Evolutionary conservation across 768 basidiomycete genomes (phyloP).

Genomic region (Panaeolus papilionaceus): DNA sequence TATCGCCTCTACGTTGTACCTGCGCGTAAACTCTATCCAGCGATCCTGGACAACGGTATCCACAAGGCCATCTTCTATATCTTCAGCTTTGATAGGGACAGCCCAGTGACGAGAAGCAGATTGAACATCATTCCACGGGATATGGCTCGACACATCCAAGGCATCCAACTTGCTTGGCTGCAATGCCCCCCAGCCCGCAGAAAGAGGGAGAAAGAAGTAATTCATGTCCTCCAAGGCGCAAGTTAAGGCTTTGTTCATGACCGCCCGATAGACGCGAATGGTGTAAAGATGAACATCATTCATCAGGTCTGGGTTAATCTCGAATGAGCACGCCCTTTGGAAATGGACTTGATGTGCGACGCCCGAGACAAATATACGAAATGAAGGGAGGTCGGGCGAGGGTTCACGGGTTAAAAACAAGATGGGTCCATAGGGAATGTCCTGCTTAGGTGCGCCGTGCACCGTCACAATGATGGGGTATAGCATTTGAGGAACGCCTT

Average conservation of each 20-base stretch:
- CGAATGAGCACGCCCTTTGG: slow-evolving; percentile 54
- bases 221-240: slow-evolving; percentile 59
- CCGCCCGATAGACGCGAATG: slow-evolving; percentile 60
- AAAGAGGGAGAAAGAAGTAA: slow-evolving; percentile 74
- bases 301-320: slow-evolving; percentile 51
- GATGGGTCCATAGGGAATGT: slow-evolving; percentile 59
- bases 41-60: slow-evolving; percentile 82
- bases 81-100: slow-evolving; percentile 47
- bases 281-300: slow-evolving; percentile 66
- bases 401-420: slow-evolving; percentile 71
- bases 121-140: slow-evolving; percentile 70
- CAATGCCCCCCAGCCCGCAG: slow-evolving; percentile 41
- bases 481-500: slow-evolving; percentile 39
- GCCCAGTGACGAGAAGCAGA: slow-evolving; percentile 60
- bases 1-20: slow-evolving; percentile 63
- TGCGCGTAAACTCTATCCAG: slow-evolving; percentile 74
- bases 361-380: slow-evolving; percentile 68
- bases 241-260: slow-evolving; percentile 73
- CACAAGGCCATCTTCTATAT: slow-evolving; percentile 51
- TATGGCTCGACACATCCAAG: slow-evolving; percentile 47
- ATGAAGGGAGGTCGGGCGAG: slow-evolving; percentile 59
- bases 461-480: slow-evolving; percentile 64
- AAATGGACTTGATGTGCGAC: slow-evolving; percentile 48
- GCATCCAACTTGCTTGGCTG: slow-evolving; percentile 31
- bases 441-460: slow-evolving; percentile 35